phyloP scores from a whole-genome alignment of 495 filamentous ascomycete genomes.

The Halenospora varia region DNA sequence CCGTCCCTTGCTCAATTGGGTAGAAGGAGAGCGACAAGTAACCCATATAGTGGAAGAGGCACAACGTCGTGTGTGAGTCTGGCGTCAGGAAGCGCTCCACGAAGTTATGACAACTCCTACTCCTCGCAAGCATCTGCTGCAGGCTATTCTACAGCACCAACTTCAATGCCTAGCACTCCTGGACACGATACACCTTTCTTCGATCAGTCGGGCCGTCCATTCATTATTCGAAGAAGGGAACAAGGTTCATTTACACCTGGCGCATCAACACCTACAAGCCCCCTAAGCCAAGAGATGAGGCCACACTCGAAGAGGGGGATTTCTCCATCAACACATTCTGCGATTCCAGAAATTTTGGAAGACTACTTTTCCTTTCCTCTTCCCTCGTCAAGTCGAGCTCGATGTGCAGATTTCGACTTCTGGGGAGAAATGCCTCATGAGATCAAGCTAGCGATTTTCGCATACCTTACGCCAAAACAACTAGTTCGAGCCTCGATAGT shows the following conservation, averaged over 20 bases:
- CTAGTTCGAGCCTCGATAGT: slow-evolving; percentile 77
- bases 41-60: slow-evolving; percentile 49
- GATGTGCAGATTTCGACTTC: slow-evolving; percentile 57
- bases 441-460: slow-evolving; percentile 72
- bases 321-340: slow-evolving; percentile 19
- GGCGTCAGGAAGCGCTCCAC: slow-evolving; percentile 40
- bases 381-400: slow-evolving; percentile 26
- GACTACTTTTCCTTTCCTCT: slow-evolving; percentile 43
- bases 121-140: slow-evolving; percentile 58
- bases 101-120: slow-evolving; percentile 46
- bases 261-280: slow-evolving; percentile 38
- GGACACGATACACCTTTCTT: slow-evolving; percentile 21
- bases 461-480: slow-evolving; percentile 73
- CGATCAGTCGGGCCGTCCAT: slow-evolving; percentile 12
- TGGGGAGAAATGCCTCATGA: slow-evolving; percentile 81
- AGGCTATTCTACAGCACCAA: slow-evolving; percentile 58
- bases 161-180: slow-evolving; percentile 47
- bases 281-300: slow-evolving; percentile 62
- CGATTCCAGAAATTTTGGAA: slow-evolving; percentile 26
- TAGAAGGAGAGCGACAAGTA: slow-evolving; percentile 61
- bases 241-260: slow-evolving; percentile 27
- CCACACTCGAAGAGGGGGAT: slow-evolving; percentile 41
- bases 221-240: slow-evolving; percentile 25
- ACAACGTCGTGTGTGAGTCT: slow-evolving; percentile 84
- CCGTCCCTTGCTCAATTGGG: slow-evolving; percentile 65